Base-by-base conservation (phyloP, 1,284 basidiomycete genomes). In the Cutaneotrichosporon mucoides region DNA sequence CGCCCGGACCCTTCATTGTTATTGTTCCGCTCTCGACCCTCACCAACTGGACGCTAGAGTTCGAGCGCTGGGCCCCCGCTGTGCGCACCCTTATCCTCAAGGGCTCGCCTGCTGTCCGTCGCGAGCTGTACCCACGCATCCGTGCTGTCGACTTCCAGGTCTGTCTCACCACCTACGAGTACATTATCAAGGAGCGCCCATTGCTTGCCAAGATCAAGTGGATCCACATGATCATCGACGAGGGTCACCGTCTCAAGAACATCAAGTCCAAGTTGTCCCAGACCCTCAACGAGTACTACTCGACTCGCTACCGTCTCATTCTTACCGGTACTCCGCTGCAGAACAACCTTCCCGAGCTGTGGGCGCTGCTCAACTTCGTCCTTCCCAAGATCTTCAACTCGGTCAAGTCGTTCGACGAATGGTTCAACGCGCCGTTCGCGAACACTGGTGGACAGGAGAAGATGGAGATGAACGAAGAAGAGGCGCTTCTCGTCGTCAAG, bases 221-320 rank as follows among this genome's bases (percentile, higher is more conserved):
- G 96, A 81, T 97, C 16, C 94, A 96, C 77, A 96, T 98, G 88
- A 97, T 99, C 76, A 96, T 99, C 67, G 96, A 99, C 75, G 96
- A 99, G 83, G 96, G 96, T 73, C 96, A 99, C 79, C 89, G 96
- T 73, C 95, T 99, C 92, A 99, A 99, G 83, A 99, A 99, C 76
- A 94, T 95, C 1, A 91, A 97, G 79, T 90, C 87, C 72, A 98
- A 98, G 81, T 85, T 99, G 36, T 86, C 88, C 2, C 87, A 93
- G 76, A 99, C 95, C 0, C 84, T 99, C 40, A 93, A 91, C 16
- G 90, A 90, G 61, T 90, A 89, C 79, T 99, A 99, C 77, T 87
- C 89, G 70, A 92, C 92, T 38, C 87, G 90, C 54, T 95, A 92
- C 78, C 90, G 96, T 55, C 87, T 99, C 62, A 94, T 99, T 73